A percentile compares a stretch with the other conserved stretches of the same genome.
These are phyloP conservation scores for Berkeleyomyces basicola DNA, from an alignment of 2,329 filamentous ascomycete genomes.

Conservation along the genomic window DNA sequence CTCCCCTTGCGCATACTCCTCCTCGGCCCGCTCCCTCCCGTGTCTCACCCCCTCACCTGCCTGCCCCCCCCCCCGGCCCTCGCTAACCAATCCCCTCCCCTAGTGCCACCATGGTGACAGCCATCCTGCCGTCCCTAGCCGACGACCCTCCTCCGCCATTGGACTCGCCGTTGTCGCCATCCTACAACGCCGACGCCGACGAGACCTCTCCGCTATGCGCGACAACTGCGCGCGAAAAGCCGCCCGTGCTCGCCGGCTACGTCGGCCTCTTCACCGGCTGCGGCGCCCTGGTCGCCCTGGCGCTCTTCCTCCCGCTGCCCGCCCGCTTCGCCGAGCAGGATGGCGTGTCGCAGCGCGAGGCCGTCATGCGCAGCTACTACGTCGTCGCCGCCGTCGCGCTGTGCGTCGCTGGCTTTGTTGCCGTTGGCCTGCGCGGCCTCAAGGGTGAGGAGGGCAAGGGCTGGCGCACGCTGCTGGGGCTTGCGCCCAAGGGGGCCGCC, in stretches of 20 bases:
- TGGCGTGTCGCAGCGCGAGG: conserved; percentile 55
- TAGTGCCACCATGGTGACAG: conserved; percentile 87
- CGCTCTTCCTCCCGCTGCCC: conserved; percentile 73
- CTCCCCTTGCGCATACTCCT: background rate
- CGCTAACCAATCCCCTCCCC: background rate
- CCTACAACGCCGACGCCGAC: conserved; percentile 13
- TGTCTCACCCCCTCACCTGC: background rate
- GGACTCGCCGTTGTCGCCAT: background rate
- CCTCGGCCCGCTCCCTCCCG: background rate
- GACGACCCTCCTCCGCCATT: conserved; percentile 22
- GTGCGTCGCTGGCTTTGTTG: conserved; percentile 55
- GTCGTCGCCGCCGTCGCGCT: conserved; percentile 61
- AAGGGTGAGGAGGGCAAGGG: conserved; percentile 65
- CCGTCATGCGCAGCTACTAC: conserved; percentile 76
- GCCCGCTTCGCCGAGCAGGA: conserved; percentile 55
- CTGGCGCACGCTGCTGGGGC: conserved; percentile 40
- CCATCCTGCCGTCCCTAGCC: conserved; percentile 62
- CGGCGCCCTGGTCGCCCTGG: conserved; percentile 71
- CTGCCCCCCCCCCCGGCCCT: background rate
- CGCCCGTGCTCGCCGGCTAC: conserved; percentile 58
- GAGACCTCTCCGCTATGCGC: conserved; percentile 49
- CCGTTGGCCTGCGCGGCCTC: conserved; percentile 54
- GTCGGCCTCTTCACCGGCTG: conserved; percentile 88
- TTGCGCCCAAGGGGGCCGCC: conserved; percentile 13
- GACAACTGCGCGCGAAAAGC: conserved; percentile 24